A percentile compares a stretch with the other conserved stretches of the same genome.
phyloP scores from a whole-genome alignment of 108 stramenopile genomes.

The Bacterosira constricta region DNA sequence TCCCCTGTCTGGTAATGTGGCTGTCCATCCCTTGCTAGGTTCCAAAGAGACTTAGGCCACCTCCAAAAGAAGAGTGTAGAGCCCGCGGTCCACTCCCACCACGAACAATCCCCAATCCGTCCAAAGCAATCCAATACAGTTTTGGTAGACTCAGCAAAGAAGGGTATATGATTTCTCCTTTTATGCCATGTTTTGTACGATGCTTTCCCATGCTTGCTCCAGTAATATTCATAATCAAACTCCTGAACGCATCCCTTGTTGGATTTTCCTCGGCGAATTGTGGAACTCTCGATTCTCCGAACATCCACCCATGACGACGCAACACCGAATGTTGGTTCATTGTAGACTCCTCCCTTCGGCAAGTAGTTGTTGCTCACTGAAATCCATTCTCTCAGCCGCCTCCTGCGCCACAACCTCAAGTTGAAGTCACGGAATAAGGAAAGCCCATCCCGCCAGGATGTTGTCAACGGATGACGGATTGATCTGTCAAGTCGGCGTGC shows the following conservation, averaged over 20 bases:
- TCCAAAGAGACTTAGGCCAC: conserved; percentile 16
- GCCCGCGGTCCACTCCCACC: conserved; percentile 53
- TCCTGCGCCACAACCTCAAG: no score
- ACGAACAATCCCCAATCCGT: conserved; percentile 1
- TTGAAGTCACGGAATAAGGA: not conserved
- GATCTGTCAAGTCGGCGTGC: not conserved
- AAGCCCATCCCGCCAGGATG: not conserved
- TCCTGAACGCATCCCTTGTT: not conserved
- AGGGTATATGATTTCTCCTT: no score
- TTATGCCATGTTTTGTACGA: not conserved
- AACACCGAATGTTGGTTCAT: not conserved
- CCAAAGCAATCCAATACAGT: conserved; percentile 27
- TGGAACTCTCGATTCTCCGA: not conserved
- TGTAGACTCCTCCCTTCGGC: not conserved
- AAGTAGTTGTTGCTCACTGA: not conserved
- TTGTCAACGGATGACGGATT: not conserved
- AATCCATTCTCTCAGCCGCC: not conserved
- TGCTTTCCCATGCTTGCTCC: not conserved
- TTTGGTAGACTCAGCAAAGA: no score
- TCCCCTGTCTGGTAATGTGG: conserved; percentile 5
- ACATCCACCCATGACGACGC: not conserved
- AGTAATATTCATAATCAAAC: not conserved
- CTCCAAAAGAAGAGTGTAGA: conserved; percentile 47
- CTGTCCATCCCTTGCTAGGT: conserved; percentile 22
- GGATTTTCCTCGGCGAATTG: not conserved